These are phyloP conservation scores for Pulveroboletus sp. DNA, from an alignment of 768 basidiomycete species.

Conservation along the genomic window DNA sequence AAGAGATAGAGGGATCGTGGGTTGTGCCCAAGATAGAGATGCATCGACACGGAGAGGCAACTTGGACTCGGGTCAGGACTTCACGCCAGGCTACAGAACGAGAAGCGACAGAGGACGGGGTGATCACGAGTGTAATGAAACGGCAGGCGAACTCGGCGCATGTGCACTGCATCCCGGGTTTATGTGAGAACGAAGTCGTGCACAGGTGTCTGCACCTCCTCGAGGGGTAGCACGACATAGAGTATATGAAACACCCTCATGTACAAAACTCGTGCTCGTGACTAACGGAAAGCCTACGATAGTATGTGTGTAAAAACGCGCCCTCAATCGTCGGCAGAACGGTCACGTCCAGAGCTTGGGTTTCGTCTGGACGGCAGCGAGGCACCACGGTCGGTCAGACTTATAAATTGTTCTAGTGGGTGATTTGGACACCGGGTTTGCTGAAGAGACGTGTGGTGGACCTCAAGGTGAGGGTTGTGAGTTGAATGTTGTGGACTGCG, in stretches of 20 bases:
- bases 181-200: too few relatives aligned
- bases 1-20: slow-evolving; percentile 72
- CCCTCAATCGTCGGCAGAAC: slow-evolving; percentile 13
- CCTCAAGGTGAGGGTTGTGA: slow-evolving; percentile 32
- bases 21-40: slow-evolving; percentile 63
- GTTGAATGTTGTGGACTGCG: slow-evolving; percentile 14
- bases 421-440: slow-evolving; percentile 41
- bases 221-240: background rate
- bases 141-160: background rate
- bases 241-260: background rate
- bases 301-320: background rate
- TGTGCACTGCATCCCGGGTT: background rate
- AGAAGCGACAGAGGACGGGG: background rate
- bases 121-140: background rate
- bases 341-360: slow-evolving; percentile 4
- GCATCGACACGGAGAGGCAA: slow-evolving; percentile 42
- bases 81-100: background rate
- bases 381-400: slow-evolving; percentile 18
- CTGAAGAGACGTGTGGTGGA: slow-evolving; percentile 20
- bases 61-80: background rate
- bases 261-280: slow-evolving; percentile 2
- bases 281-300: background rate
- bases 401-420: slow-evolving; percentile 12
- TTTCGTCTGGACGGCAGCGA: slow-evolving; percentile 16
- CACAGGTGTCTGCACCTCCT: background rate